Evolutionary conservation across 768 basidiomycete species (phyloP), one percentile per base, ranked within the genome.

Genomic region (Rubroboletus pulcherrimus): DNA sequence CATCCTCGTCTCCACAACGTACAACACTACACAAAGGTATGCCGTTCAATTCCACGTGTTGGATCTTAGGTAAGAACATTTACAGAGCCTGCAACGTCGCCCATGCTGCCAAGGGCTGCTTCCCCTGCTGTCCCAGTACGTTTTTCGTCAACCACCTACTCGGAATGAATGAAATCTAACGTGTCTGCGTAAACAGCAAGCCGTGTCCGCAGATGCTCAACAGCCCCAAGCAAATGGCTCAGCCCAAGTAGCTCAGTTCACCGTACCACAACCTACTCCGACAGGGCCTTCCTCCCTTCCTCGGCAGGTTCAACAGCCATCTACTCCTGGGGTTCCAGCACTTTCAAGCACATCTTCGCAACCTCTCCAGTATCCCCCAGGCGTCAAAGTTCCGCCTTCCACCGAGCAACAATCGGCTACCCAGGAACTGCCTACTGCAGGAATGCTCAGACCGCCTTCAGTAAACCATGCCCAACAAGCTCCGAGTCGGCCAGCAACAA

Each of bases 311-410:
- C 77, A 77, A 51, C 76, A 76, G 34, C 56, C 64, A 38, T 58
- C 75, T 29, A 69, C 73, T 1, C 67, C 75, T 24, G 61, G 53
- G 9, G 46, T 60, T 37, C 19, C 64, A 39, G 31, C 49, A 15
- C 45, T 58, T 34, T 49, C 55, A 8, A 59, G 53, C 21, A 41
- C 60, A 12, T 41, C 66, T 38, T 62, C 70, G 17, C 75, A 72
- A 53, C 70, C 60, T 45, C 82, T 81, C 4, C 82, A 82, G 54
- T 85, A 83, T 71, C 85, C 87, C 45, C 85, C 88, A 29, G 87
- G 89, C 17, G 84, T 87, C 63, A 86, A 84, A 61, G 76, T 78
- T 4, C 73, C 77, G 26, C 75, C 74, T 59, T 74, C 66, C 38
- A 29, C 59, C 4, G 82, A 84, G 26, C 81, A 77, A 55, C 65